phyloP scores from a whole-genome alignment of 345 rosid species.

The Draba incana region DNA sequence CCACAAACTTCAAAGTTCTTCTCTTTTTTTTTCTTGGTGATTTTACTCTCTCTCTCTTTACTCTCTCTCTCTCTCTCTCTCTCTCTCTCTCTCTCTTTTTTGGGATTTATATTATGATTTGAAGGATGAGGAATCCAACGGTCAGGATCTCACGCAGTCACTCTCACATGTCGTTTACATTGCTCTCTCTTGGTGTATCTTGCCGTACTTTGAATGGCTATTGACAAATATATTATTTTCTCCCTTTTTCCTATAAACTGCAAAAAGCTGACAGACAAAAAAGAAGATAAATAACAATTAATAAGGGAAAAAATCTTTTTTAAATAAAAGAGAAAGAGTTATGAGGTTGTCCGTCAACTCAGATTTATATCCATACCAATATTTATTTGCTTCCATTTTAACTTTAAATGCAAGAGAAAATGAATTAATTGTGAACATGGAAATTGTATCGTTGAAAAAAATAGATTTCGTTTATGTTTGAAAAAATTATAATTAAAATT shows the following conservation, averaged over 20 bases:
- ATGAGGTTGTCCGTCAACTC: constrained; percentile 7
- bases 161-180: constrained; percentile 32
- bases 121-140: constrained; percentile 31
- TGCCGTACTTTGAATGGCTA: constrained; percentile 33
- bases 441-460: no score
- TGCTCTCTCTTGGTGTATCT: constrained; percentile 22
- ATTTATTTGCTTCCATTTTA: background rate
- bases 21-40: constrained; percentile 26
- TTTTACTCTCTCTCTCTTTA: background rate
- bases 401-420: background rate
- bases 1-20: constrained; percentile 23
- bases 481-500: background rate
- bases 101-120: constrained; percentile 2
- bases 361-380: background rate
- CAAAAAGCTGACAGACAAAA: background rate
- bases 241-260: background rate
- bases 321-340: background rate
- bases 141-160: constrained; percentile 22
- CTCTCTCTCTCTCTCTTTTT: background rate
- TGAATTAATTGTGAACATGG: background rate
- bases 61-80: background rate
- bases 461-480: background rate
- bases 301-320: background rate
- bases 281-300: background rate
- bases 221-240: background rate